phyloP scores from a whole-genome alignment of 352 stramenopile species.

The Pythium grandisporangium region DNA sequence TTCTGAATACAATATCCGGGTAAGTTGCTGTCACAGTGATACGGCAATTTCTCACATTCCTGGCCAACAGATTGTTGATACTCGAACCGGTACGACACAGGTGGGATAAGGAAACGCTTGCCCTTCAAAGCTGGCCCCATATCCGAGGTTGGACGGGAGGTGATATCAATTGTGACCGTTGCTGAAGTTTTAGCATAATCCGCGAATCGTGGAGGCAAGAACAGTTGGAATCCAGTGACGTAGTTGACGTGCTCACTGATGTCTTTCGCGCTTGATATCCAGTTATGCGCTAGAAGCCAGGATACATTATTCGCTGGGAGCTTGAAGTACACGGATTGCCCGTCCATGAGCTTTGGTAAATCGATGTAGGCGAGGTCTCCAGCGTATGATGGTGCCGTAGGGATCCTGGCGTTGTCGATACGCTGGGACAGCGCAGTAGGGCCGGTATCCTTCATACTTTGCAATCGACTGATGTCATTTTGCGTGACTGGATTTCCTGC shows the following conservation, averaged over 20 bases:
- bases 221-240: constrained; percentile 1
- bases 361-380: constrained; percentile 7
- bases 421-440: neutral
- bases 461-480: neutral
- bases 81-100: neutral
- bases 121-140: constrained; percentile 4
- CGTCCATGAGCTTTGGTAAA: constrained; percentile 3
- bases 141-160: constrained; percentile 1
- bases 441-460: too few species aligned
- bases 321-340: constrained; percentile 5
- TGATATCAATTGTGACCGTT: neutral
- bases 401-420: too few species aligned
- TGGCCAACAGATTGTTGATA: neutral
- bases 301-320: constrained; percentile 3
- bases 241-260: neutral
- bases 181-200: neutral
- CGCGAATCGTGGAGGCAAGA: constrained; percentile 4
- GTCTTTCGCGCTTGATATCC: constrained; percentile 1
- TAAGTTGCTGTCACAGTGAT: constrained; percentile 4
- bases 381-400: constrained; percentile 1
- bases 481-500: neutral
- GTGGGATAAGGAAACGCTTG: constrained; percentile 4
- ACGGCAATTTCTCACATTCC: neutral
- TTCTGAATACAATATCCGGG: constrained; percentile 3
- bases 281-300: constrained; percentile 2